Evolutionary conservation across 129 eudicot genomes (phyloP), one percentile per base, ranked within the genome.

Genomic region (Dittrichia graveolens): DNA sequence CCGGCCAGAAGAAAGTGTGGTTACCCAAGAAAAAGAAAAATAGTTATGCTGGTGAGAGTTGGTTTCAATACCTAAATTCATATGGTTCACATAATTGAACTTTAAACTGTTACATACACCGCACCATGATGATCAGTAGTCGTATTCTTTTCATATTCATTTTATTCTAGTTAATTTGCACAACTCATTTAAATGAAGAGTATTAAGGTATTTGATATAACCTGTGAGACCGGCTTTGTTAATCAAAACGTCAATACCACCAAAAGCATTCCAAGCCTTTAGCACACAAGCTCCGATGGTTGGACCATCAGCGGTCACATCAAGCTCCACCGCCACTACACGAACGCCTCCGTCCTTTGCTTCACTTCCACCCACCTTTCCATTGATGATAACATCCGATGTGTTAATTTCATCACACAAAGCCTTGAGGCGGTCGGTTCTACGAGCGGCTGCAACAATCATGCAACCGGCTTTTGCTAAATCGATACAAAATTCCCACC

Each of bases 221-320:
- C 85, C 85, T 15, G 58, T 50, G 24, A 76, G 7, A 0, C 85
- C 85, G 8, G 76, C 85, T 8, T 82, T 82, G n/a, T 82, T 82
- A 64, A 43, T 24, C 31, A 24, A 24, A 24, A 24, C 31, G 31
- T 43, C 75, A 12, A 83, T 75, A 1, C 67, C 45, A 1, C 87
- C 87, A 71, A 79, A 83, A 11, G 74, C 68, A 1, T 71, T 58
- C 87, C 84, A 82, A 35, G 69, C 86, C 6, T 63, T 67, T n/a
- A 40, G 57, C 3, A 75, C 83, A 8, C 74, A 46, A 44, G 70
- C 74, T 15, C 78, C 59, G 6, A 74, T 78, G 1, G 56, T 5
- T 4, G n/a, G 9, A 2, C 75, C 65, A 12, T 69, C 77, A 0
- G 80, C 75, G 3, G 70, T 7, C 5, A 75, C 70, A 56, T 82